Percentiles rank a stretch among this genome's conserved stretches.
These are phyloP conservation scores for Amauroascus niger DNA, from an alignment of 2,329 filamentous ascomycete species.

Conservation along the genomic window DNA sequence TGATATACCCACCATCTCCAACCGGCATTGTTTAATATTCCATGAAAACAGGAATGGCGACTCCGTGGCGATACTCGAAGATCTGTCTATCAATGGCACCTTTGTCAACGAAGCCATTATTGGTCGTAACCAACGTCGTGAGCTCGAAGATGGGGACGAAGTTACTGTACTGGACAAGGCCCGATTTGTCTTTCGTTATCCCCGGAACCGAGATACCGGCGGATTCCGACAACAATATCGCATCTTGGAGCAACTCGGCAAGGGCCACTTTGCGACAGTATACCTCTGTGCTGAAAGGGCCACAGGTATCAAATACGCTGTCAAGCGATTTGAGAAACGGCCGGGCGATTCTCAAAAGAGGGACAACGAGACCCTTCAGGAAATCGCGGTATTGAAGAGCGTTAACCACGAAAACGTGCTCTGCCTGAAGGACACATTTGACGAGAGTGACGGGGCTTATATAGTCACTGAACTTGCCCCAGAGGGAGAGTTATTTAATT, in stretches of 20 bases:
- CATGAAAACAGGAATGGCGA: conserved; percentile 50
- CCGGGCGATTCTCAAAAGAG: conserved; percentile 71
- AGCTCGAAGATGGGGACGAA: conserved; percentile 82
- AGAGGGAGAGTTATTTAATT: conserved; percentile 92
- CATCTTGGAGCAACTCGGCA: conserved; percentile 74
- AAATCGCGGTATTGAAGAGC: conserved; percentile 94
- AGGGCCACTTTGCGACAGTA: conserved; percentile 91
- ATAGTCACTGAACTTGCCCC: conserved; percentile 81
- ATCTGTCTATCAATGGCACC: conserved; percentile 91
- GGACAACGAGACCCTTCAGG: conserved; percentile 77
- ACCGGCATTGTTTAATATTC: conserved; percentile 53
- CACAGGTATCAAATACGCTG: conserved; percentile 72
- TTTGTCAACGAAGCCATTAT: conserved; percentile 89
- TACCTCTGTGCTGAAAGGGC: conserved; percentile 82
- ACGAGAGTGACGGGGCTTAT: conserved; percentile 83
- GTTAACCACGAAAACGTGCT: conserved; percentile 89
- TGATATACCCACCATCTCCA: conserved; percentile 71
- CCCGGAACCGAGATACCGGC: conserved; percentile 61
- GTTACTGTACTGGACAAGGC: conserved; percentile 77
- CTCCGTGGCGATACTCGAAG: conserved; percentile 67
- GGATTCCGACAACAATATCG: conserved; percentile 80
- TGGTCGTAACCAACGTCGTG: conserved; percentile 81
- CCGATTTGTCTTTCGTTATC: conserved; percentile 86
- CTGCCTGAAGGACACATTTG: conserved; percentile 89
- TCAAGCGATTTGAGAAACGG: conserved; percentile 88